phyloP scores from a whole-genome alignment of 768 basidiomycete genomes.

The Steccherinum ochraceum region DNA sequence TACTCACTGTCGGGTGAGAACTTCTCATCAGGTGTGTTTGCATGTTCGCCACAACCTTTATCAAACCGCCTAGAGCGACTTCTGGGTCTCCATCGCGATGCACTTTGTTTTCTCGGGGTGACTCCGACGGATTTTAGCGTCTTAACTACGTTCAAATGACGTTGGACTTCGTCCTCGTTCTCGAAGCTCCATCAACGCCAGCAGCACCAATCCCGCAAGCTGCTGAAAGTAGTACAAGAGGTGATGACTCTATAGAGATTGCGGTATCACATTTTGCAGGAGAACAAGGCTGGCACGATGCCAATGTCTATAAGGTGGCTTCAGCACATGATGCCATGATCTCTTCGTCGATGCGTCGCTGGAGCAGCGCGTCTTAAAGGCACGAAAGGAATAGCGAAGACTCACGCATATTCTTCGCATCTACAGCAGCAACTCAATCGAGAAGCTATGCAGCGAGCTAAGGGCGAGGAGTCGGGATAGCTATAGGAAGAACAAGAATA shows the following conservation, averaged over 20 bases:
- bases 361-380: too few species aligned
- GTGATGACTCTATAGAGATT: too few species aligned
- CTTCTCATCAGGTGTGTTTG: not conserved
- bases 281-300: not conserved
- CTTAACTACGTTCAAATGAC: not conserved
- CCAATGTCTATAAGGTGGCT: too few species aligned
- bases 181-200: not conserved
- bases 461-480: too few species aligned
- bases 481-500: too few species aligned
- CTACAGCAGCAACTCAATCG: too few species aligned
- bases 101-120: constrained; percentile 7
- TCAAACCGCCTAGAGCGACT: not conserved
- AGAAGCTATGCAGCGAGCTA: too few species aligned
- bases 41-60: not conserved
- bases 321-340: too few species aligned
- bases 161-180: not conserved
- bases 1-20: not conserved
- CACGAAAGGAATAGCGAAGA: too few species aligned
- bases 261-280: too few species aligned
- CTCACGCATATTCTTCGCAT: too few species aligned
- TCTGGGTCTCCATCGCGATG: constrained; percentile 11
- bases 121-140: not conserved
- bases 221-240: constrained; percentile 5
- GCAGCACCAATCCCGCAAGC: not conserved
- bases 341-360: too few species aligned